Percentiles rank a stretch among this genome's conserved stretches.
Conservation (phyloP, 1,284 basidiomycete species). For the Sphaerobolus stellatus region DNA sequence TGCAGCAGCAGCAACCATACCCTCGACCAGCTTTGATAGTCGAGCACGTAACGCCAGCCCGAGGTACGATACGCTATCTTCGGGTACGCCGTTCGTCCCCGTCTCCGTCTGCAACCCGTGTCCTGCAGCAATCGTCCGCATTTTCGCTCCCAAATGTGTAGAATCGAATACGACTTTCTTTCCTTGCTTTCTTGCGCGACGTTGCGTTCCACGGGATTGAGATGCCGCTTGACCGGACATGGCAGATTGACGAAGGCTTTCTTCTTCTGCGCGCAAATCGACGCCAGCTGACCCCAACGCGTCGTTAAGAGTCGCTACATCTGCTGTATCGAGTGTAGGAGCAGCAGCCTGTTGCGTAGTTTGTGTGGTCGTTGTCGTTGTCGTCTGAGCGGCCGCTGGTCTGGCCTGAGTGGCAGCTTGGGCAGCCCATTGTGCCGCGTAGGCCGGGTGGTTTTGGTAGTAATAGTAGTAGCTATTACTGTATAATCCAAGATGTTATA, state of each 20-base stretch:
- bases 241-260: conserved; percentile 64
- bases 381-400: no score
- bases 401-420: no score
- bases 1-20: conserved; percentile 67
- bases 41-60: conserved; percentile 76
- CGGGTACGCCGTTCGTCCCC: conserved; percentile 43
- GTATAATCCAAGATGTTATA: background rate
- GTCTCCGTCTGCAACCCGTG: conserved; percentile 37
- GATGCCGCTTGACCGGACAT: conserved; percentile 43
- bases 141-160: conserved; percentile 56
- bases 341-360: no score
- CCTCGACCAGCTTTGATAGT: conserved; percentile 66
- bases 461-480: background rate
- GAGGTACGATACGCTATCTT: conserved; percentile 73
- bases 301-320: conserved; percentile 76
- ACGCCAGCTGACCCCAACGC: conserved; percentile 81
- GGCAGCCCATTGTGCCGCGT: no score
- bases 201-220: conserved; percentile 9
- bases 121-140: conserved; percentile 59
- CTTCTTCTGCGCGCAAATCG: conserved; percentile 79
- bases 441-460: no score
- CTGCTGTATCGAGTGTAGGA: conserved; percentile 61
- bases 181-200: conserved; percentile 68
- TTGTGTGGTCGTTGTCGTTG: no score
- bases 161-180: conserved; percentile 62